Evolutionary conservation across 1,284 basidiomycete genomes (phyloP).

Genomic region (Golubevia pallescens): DNA sequence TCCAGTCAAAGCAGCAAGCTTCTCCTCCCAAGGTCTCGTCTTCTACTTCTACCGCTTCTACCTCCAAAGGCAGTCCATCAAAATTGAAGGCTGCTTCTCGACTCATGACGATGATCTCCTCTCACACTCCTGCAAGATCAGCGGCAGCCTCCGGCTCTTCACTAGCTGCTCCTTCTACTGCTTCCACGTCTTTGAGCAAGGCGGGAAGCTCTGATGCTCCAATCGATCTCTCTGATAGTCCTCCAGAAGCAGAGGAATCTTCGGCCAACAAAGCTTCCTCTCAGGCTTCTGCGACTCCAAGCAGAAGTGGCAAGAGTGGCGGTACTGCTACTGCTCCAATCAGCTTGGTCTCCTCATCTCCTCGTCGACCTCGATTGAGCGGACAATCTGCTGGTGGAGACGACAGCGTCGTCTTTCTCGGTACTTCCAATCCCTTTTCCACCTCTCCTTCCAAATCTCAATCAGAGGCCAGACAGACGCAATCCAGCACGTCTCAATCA

Average conservation of each 20-base stretch:
- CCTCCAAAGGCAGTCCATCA: too few relatives aligned
- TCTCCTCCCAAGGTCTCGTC: too few relatives aligned
- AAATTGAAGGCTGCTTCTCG: not conserved
- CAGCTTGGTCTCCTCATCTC: not conserved
- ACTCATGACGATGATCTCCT: not conserved
- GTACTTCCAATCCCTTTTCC: not conserved
- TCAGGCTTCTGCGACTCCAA: not conserved
- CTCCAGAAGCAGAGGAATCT: not conserved
- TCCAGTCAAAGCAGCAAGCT: too few relatives aligned
- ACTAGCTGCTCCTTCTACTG: not conserved
- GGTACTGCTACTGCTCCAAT: not conserved
- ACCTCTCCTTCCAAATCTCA: too few relatives aligned
- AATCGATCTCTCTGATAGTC: not conserved
- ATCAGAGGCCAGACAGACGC: too few relatives aligned
- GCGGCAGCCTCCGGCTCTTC: not conserved
- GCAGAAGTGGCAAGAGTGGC: not conserved
- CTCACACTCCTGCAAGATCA: not conserved
- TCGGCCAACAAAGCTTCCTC: not conserved
- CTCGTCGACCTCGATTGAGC: not conserved
- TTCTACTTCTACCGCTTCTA: too few relatives aligned
- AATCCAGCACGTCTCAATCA: too few relatives aligned
- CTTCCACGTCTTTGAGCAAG: not conserved
- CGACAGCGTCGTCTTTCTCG: not conserved
- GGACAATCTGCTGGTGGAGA: not conserved
- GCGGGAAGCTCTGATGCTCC: not conserved